phyloP scores from a whole-genome alignment of 1,284 basidiomycete species.

The Cryptococcus sp. region DNA sequence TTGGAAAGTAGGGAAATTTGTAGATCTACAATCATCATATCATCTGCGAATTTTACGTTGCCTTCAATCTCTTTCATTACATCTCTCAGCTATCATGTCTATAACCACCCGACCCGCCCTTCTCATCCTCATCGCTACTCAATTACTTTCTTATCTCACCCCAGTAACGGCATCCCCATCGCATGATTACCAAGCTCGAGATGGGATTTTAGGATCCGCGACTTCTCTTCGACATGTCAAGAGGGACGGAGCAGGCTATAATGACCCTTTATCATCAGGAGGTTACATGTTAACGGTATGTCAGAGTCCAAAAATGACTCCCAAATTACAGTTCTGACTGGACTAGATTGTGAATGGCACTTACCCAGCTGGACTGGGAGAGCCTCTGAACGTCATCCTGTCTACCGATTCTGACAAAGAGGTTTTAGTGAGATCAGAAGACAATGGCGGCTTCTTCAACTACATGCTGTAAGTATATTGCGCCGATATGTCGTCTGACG shows the following conservation, averaged over 20 bases:
- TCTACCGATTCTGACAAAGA: constrained; percentile 70
- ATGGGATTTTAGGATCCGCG: neutral
- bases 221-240: neutral
- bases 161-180: neutral
- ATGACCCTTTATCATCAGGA: constrained; percentile 15
- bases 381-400: constrained; percentile 84
- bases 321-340: no score
- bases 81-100: neutral
- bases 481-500: neutral
- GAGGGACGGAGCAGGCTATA: constrained; percentile 13
- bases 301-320: neutral
- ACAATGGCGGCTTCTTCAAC: constrained; percentile 71
- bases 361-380: constrained; percentile 70
- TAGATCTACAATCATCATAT: no score
- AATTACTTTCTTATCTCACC: constrained; percentile 10
- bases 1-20: no score
- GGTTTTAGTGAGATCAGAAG: constrained; percentile 62
- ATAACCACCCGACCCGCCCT: constrained; percentile 1
- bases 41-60: neutral
- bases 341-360: constrained; percentile 58
- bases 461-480: constrained; percentile 60
- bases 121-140: constrained; percentile 10
- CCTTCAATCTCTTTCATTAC: neutral
- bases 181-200: neutral
- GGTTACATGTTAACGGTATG: constrained; percentile 31